These are phyloP conservation scores for Silybum marianum DNA, from an alignment of 129 eudicot genomes.

Conservation along the genomic window DNA sequence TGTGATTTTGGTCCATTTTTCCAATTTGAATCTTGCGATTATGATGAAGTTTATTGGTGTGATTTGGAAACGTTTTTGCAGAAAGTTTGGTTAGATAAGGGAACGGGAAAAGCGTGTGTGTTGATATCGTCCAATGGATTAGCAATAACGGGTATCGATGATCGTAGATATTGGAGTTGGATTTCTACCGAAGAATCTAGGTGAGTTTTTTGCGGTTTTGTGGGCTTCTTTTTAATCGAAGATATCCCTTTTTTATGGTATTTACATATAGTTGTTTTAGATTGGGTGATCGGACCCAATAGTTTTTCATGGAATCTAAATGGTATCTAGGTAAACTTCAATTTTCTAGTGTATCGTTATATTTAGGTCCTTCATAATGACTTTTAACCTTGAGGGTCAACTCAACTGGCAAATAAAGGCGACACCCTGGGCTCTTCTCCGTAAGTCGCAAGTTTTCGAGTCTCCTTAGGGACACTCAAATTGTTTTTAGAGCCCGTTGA, in stretches of 20 bases:
- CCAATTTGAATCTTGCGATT: background rate
- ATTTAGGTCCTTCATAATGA: too few species aligned
- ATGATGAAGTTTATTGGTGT: slow-evolving; percentile 26
- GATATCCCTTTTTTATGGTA: background rate
- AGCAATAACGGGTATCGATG: slow-evolving; percentile 89
- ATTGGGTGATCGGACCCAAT: background rate
- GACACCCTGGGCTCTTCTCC: too few species aligned
- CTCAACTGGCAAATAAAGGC: too few species aligned
- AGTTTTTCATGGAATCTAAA: background rate
- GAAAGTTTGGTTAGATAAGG: slow-evolving; percentile 90
- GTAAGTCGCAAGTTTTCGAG: background rate
- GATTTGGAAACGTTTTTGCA: slow-evolving; percentile 34
- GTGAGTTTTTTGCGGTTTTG: slow-evolving; percentile 41
- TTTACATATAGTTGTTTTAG: background rate
- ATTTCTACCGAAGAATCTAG: slow-evolving; percentile 80
- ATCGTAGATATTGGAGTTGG: slow-evolving; percentile 86
- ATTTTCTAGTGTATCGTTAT: too few species aligned
- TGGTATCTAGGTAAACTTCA: background rate
- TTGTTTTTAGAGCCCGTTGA: too few species aligned
- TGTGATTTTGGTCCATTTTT: background rate
- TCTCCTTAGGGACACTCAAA: background rate
- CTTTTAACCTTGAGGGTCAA: too few species aligned
- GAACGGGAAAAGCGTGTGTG: slow-evolving; percentile 73
- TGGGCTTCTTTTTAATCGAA: background rate
- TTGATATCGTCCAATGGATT: slow-evolving; percentile 72